These are phyloP conservation scores for Cetraspora pellucida DNA, from an alignment of 192 early-diverging fungal species.

Conservation along the genomic window DNA sequence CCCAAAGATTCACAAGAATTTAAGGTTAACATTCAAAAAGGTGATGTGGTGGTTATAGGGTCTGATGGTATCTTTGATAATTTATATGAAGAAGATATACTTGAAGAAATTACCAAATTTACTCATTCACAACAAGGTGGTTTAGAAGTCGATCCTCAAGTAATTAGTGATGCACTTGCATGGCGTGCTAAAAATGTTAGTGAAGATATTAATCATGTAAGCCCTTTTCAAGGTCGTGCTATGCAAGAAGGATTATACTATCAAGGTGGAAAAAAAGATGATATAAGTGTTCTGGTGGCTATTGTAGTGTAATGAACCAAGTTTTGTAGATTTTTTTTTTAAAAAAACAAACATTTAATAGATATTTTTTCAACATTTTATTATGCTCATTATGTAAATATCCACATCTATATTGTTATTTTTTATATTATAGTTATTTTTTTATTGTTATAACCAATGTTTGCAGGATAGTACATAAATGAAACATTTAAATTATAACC, in stretches of 20 bases:
- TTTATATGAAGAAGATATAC: slow-evolving; percentile 95
- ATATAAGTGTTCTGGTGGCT: slow-evolving; percentile 89
- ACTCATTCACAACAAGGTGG: not conserved
- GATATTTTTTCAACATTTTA: no score
- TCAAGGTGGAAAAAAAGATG: slow-evolving; percentile 95
- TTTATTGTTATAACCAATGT: no score
- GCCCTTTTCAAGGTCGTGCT: slow-evolving; percentile 92
- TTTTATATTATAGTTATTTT: no score
- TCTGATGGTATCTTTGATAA: slow-evolving; percentile 98
- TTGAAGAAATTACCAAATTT: slow-evolving; percentile 72
- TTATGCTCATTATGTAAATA: no score
- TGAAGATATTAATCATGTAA: slow-evolving; percentile 75
- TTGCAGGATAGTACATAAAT: no score
- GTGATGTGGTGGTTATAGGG: slow-evolving; percentile 91
- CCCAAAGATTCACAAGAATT: slow-evolving; percentile 86
- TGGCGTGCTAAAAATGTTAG: slow-evolving; percentile 73
- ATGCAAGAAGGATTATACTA: slow-evolving; percentile 93
- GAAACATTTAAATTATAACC: no score
- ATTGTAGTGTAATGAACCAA: slow-evolving; percentile 58
- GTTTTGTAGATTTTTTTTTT: no score
- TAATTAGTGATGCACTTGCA: slow-evolving; percentile 81
- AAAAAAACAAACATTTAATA: no score
- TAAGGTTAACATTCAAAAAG: slow-evolving; percentile 82
- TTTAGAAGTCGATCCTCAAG: slow-evolving; percentile 60
- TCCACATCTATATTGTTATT: no score